phyloP scores from a whole-genome alignment of 2,329 filamentous ascomycete genomes.

The Curvularia eragrostidis region DNA sequence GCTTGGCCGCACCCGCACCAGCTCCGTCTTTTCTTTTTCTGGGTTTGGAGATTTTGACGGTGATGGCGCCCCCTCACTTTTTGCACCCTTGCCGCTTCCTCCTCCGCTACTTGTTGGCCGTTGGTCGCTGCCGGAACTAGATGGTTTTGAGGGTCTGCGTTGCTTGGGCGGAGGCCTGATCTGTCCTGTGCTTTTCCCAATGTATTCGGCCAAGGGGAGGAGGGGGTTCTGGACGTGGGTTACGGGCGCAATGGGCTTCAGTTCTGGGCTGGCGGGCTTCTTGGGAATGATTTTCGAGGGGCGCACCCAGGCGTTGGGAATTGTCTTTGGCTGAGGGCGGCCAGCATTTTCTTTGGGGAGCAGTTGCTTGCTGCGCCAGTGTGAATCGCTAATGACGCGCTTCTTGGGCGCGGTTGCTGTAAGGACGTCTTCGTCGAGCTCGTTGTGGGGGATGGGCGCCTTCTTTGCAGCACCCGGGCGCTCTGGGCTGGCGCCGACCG shows the following conservation, averaged over 20 bases:
- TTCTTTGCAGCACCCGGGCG: constrained; percentile 44
- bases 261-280: constrained; percentile 21
- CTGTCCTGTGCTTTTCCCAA: constrained; percentile 38
- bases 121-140: constrained; percentile 41
- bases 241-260: constrained; percentile 17
- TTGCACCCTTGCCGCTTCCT: constrained; percentile 35
- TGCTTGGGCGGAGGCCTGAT: constrained; percentile 31
- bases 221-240: constrained; percentile 26
- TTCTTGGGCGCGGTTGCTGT: constrained; percentile 77
- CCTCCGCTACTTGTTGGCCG: constrained; percentile 45
- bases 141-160: constrained; percentile 40
- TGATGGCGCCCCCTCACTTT: constrained; percentile 27
- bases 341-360: constrained; percentile 40
- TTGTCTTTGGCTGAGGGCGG: constrained; percentile 43
- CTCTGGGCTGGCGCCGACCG: constrained; percentile 36
- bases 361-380: constrained; percentile 72
- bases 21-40: constrained; percentile 30
- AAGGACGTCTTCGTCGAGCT: constrained; percentile 54
- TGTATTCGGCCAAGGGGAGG: constrained; percentile 33
- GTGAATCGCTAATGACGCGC: constrained; percentile 89
- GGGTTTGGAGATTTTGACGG: constrained; percentile 31
- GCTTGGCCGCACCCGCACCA: constrained; percentile 40
- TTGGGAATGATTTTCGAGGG: constrained; percentile 39
- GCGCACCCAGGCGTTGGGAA: constrained; percentile 50
- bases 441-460: constrained; percentile 41